phyloP scores from a whole-genome alignment of 768 basidiomycete species.

The Cubamyces sp. region DNA sequence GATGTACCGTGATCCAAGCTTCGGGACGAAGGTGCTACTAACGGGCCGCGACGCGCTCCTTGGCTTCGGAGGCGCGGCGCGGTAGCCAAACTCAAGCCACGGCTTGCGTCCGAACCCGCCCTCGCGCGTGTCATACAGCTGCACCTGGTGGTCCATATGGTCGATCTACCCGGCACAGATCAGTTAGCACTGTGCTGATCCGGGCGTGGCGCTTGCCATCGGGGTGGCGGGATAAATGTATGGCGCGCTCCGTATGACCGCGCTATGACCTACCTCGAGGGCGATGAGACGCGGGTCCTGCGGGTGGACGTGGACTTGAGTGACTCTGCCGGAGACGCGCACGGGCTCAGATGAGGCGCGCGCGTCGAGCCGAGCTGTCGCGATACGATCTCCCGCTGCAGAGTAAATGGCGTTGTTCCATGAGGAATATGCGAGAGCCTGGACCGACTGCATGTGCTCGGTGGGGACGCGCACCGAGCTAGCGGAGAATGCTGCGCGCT shows the following conservation, averaged over 20 bases:
- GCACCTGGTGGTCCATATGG: conserved; percentile 52
- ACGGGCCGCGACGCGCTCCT: conserved; percentile 19
- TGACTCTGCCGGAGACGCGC: conserved; percentile 42
- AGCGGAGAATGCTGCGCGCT: conserved; percentile 24
- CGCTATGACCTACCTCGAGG: conserved; percentile 47
- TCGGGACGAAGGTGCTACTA: conserved; percentile 11
- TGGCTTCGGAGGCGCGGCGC: conserved; percentile 28
- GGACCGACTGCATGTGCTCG: conserved; percentile 37
- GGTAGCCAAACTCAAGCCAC: conserved; percentile 50
- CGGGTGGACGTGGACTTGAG: conserved; percentile 52
- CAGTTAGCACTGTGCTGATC: conserved; percentile 12
- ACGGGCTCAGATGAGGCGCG: conserved; percentile 34
- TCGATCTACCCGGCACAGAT: conserved; percentile 43
- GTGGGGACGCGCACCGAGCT: conserved; percentile 34
- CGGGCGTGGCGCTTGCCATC: conserved; percentile 1
- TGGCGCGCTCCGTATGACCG: conserved; percentile 12
- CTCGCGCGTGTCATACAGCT: conserved; percentile 50
- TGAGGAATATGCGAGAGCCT: conserved; percentile 45
- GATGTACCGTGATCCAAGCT: conserved; percentile 31
- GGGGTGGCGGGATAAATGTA: conserved; percentile 1
- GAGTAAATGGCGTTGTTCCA: conserved; percentile 41
- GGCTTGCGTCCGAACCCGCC: conserved; percentile 44
- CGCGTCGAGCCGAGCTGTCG: conserved; percentile 44
- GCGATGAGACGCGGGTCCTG: conserved; percentile 44
- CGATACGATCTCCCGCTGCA: conserved; percentile 40